phyloP scores from a whole-genome alignment of 2,329 filamentous ascomycete genomes.

The Cladosporium sp. region DNA sequence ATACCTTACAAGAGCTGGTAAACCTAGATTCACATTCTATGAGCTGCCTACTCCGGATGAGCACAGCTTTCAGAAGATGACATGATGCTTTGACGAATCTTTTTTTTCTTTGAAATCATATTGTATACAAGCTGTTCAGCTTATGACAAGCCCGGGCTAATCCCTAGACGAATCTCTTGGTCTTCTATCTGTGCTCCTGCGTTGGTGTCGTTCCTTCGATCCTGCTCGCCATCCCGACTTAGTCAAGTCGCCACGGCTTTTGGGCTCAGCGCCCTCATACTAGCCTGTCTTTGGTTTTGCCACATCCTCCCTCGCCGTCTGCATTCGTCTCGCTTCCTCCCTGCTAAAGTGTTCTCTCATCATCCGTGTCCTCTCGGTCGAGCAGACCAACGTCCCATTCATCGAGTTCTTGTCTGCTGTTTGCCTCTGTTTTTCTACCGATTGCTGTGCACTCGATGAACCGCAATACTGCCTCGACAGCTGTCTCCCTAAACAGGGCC shows the following conservation, averaged over 20 bases:
- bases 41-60: too few species aligned
- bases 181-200: background rate
- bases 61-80: too few species aligned
- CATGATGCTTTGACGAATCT: too few species aligned
- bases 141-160: background rate
- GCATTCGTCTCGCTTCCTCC: background rate
- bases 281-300: background rate
- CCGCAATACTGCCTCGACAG: background rate
- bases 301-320: background rate
- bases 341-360: background rate
- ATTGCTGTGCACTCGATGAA: background rate
- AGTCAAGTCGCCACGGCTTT: background rate
- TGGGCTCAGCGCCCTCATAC: background rate
- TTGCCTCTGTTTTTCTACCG: background rate
- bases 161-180: background rate
- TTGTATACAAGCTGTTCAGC: slow-evolving; percentile 2
- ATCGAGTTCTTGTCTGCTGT: background rate
- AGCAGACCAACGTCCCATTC: background rate
- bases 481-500: too few species aligned
- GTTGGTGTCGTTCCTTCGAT: background rate
- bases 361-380: background rate
- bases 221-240: background rate
- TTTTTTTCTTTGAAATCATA: slow-evolving; percentile 1
- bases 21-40: too few species aligned
- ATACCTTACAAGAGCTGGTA: too few species aligned